These are phyloP conservation scores for Blastomyces emzantsi DNA, from an alignment of 2,329 filamentous ascomycete species.

Conservation along the genomic window DNA sequence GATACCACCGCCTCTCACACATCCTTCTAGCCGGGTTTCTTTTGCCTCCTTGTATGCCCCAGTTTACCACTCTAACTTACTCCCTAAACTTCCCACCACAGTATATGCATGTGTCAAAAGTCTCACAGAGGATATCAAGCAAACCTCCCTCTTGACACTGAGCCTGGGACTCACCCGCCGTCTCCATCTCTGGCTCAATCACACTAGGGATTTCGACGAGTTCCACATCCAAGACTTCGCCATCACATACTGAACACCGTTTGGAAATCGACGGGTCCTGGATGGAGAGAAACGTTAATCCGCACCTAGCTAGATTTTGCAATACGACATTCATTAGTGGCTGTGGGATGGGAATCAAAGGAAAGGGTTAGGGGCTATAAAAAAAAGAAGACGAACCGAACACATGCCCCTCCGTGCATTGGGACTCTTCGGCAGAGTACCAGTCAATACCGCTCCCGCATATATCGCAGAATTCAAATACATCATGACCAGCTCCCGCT, in stretches of 20 bases:
- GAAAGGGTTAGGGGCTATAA: neutral
- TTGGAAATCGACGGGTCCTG: slow-evolving; percentile 47
- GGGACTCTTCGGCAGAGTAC: slow-evolving; percentile 38
- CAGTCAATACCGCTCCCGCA: slow-evolving; percentile 43
- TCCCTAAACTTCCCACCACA: slow-evolving; percentile 15
- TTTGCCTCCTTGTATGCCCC: neutral
- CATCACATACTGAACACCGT: slow-evolving; percentile 45
- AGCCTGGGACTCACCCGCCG: neutral
- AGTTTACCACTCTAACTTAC: neutral
- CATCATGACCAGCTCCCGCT: slow-evolving; percentile 18
- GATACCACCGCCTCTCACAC: neutral
- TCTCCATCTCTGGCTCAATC: slow-evolving; percentile 15
- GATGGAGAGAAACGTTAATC: slow-evolving; percentile 46
- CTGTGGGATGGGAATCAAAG: neutral
- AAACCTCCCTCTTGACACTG: neutral
- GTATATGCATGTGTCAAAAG: slow-evolving; percentile 16
- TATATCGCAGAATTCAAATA: slow-evolving; percentile 45
- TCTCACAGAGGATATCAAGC: slow-evolving; percentile 9
- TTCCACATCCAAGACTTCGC: slow-evolving; percentile 26
- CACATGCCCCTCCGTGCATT: slow-evolving; percentile 44
- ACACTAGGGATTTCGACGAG: neutral
- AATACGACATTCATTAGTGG: neutral
- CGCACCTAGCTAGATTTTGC: slow-evolving; percentile 39
- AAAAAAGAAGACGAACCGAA: slow-evolving; percentile 33
- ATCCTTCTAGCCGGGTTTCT: neutral